phyloP scores from a whole-genome alignment of 345 rosid species.

The Salix exigua region DNA sequence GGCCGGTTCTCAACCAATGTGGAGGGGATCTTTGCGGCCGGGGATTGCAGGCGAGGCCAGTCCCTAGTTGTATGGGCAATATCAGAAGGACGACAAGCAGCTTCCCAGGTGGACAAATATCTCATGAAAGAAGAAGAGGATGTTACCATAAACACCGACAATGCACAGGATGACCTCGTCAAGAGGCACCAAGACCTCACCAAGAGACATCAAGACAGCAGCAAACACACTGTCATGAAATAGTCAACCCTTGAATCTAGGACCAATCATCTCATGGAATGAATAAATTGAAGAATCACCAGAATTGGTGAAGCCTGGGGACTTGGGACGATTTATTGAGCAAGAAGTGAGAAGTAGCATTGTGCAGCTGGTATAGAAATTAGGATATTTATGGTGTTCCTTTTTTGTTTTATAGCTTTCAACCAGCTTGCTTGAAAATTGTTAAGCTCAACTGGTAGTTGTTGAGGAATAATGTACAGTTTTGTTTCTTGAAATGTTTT shows the following conservation, averaged over 20 bases:
- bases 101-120: slow-evolving; percentile 77
- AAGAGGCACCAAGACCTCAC: slow-evolving; percentile 34
- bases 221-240: slow-evolving; percentile 43
- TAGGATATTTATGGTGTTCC: not conserved
- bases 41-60: slow-evolving; percentile 96
- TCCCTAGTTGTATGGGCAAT: slow-evolving; percentile 99
- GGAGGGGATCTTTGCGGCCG: slow-evolving; percentile 93
- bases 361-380: slow-evolving; percentile 2
- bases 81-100: slow-evolving; percentile 96
- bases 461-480: slow-evolving; percentile 49
- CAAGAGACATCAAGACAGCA: slow-evolving; percentile 23
- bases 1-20: slow-evolving; percentile 81
- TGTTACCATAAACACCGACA: not conserved
- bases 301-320: not conserved
- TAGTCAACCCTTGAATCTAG: slow-evolving; percentile 12
- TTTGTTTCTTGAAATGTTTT: slow-evolving; percentile 11
- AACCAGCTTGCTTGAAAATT: not conserved
- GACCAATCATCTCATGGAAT: not conserved
- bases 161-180: slow-evolving; percentile 24
- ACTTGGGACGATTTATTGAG: not conserved
- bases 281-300: not conserved
- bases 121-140: slow-evolving; percentile 38
- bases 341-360: not conserved
- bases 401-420: slow-evolving; percentile 19
- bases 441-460: slow-evolving; percentile 8